Conservation (phyloP, 2,329 filamentous ascomycete genomes). For the Penicillium vulpinum region DNA sequence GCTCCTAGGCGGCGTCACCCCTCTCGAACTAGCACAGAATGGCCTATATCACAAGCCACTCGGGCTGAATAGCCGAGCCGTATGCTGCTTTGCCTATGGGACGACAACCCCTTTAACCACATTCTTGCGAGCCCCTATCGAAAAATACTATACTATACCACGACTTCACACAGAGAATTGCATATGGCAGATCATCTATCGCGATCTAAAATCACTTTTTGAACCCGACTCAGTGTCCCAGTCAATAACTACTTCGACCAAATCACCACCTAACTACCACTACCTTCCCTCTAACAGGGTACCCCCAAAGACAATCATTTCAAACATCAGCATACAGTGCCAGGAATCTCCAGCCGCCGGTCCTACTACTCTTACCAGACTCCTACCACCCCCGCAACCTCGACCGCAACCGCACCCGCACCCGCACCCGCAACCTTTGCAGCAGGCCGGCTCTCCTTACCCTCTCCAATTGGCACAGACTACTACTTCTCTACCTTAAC, state of each 20-base stretch:
- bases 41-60: neutral
- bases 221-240: neutral
- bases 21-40: constrained; percentile 1
- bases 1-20: neutral
- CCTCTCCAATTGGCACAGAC: too few species aligned
- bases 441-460: too few species aligned
- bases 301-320: neutral
- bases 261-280: neutral
- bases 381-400: neutral
- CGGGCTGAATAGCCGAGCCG: neutral
- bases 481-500: too few species aligned
- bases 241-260: neutral
- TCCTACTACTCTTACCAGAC: neutral
- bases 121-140: neutral
- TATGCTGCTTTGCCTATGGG: constrained; percentile 1
- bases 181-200: neutral
- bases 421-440: too few species aligned
- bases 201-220: neutral
- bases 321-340: neutral
- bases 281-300: neutral
- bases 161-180: neutral
- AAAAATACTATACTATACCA: neutral
- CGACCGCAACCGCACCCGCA: neutral
- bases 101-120: neutral
- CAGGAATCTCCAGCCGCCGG: neutral